Conservation (phyloP, 495 filamentous ascomycete species). For the Talaromyces thailandensis region DNA sequence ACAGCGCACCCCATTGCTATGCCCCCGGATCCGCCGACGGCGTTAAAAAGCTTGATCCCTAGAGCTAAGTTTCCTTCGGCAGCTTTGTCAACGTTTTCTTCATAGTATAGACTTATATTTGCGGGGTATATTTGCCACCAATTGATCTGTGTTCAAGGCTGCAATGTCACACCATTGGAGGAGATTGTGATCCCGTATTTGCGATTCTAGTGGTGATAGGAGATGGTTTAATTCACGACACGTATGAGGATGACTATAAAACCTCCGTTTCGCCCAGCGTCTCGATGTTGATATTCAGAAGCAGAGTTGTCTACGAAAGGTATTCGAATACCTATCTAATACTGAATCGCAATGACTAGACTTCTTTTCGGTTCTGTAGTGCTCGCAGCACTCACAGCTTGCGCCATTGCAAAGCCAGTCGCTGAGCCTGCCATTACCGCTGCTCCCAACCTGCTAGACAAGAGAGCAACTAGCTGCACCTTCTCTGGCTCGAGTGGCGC, state of each 20-base stretch:
- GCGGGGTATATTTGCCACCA: neutral
- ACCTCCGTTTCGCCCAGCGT: neutral
- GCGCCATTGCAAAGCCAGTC: conserved; percentile 11
- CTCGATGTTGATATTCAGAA: neutral
- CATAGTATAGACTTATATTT: neutral
- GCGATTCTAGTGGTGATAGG: neutral
- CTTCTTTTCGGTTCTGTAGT: neutral
- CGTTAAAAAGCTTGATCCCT: neutral
- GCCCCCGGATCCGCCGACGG: neutral
- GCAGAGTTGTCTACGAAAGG: neutral
- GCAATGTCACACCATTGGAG: neutral
- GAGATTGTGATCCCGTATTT: neutral
- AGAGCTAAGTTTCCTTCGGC: neutral
- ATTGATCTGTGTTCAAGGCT: neutral
- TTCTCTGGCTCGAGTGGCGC: conserved; percentile 26
- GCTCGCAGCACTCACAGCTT: conserved; percentile 10
- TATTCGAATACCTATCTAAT: neutral
- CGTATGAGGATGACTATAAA: neutral
- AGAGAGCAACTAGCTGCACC: conserved; percentile 23
- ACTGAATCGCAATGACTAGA: neutral
- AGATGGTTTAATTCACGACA: neutral
- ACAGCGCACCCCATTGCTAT: neutral
- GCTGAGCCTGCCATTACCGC: conserved; percentile 16
- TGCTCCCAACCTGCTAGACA: conserved; percentile 10
- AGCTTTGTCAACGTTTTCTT: neutral